Evolutionary conservation across 768 basidiomycete genomes (phyloP), one percentile per base, ranked within the genome.

Genomic region (Pholiota conissans): DNA sequence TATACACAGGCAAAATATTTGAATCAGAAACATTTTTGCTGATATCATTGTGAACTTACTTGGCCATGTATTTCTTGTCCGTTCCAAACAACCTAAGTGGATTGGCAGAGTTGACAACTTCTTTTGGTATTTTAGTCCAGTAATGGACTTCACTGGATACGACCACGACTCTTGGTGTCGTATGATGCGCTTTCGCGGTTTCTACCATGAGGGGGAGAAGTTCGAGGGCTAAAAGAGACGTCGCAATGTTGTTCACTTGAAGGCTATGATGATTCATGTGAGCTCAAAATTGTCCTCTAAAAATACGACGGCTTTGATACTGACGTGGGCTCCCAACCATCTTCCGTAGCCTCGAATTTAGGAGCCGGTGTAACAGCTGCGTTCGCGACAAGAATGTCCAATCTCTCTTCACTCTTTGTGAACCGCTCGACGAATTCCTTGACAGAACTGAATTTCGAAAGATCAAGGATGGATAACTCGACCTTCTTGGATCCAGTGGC

Each of bases 231-330:
- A 82, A 67, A 0, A 82, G 67, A 2, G 75, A 69, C 9, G 73
- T 73, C 0, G 78, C 69, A 1, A 85, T 62, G 58, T 74, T 64
- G 62, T 84, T 83, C 37, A 79, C 74, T 60, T 84, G 81, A 1
- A 82, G 55, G 14, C 82, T 84, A 46, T n/a, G 40, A 14, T 9
- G 39, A 9, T 22, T 22, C 27, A 6, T 34, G 30, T 37, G 13
- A 52, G 22, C 42, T 45, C 20, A 18, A 26, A 82, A 14, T 28
- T 16, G 5, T 30, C 27, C 14, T 0, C 24, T 18, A 32, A n/a
- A 46, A 27, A 34, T 27, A 62, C 1, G 40, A 52, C 24, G 34
- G 13, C 6, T 32, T 32, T 32, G 30, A 6, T 22, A 66, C 76
- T 24, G 42, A 79, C 79, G 53, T 65, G 5, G 62, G 47, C 59